Conservation (phyloP, 2,329 filamentous ascomycete species). For the Daldinia sp. region DNA sequence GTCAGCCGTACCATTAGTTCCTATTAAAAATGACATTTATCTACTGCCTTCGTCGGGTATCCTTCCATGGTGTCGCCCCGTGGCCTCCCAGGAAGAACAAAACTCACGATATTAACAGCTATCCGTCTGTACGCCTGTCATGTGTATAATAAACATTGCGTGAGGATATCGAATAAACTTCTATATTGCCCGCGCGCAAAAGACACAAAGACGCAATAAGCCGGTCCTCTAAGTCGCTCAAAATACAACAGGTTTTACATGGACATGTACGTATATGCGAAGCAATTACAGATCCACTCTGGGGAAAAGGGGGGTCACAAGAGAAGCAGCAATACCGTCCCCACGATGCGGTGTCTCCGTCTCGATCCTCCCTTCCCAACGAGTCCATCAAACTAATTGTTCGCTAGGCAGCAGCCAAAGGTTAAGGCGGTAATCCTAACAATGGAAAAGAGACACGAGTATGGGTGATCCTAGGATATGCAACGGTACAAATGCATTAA, state of each 20-base stretch:
- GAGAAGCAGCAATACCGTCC: slow-evolving; percentile 17
- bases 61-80: neutral
- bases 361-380: neutral
- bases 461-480: neutral
- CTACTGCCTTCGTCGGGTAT: neutral
- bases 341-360: neutral
- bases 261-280: neutral
- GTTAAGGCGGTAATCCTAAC: neutral
- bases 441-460: neutral
- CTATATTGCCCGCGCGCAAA: slow-evolving; percentile 35
- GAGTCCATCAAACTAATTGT: neutral
- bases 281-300: slow-evolving; percentile 20
- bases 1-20: slow-evolving; percentile 9
- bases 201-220: slow-evolving; percentile 14
- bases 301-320: slow-evolving; percentile 21
- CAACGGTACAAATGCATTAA: neutral
- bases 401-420: neutral
- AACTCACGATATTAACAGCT: neutral
- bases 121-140: neutral
- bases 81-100: neutral
- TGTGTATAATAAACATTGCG: slow-evolving; percentile 15
- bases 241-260: neutral
- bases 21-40: neutral
- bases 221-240: slow-evolving; percentile 7
- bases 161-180: slow-evolving; percentile 35